These are phyloP conservation scores for Nakazawaea sp. DNA, from an alignment of 805 yeast genomes.

Conservation along the genomic window DNA sequence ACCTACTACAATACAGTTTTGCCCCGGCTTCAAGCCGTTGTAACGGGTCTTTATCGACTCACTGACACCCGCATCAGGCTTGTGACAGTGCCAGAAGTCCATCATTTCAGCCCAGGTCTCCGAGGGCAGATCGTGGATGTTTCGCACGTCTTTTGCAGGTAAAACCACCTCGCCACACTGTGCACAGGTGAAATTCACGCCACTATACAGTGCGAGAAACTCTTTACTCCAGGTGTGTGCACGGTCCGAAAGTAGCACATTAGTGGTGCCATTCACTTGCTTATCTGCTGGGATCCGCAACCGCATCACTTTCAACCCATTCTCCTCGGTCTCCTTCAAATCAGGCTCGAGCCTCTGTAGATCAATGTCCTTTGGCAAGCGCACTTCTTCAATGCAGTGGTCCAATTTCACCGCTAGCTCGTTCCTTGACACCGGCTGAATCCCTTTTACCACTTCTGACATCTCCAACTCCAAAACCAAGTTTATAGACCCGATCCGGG, in stretches of 20 bases:
- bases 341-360: too few species aligned
- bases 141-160: slow-evolving; percentile 22
- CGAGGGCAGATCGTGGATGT: slow-evolving; percentile 69
- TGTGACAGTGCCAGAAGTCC: slow-evolving; percentile 98
- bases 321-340: slow-evolving; percentile 1
- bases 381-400: too few species aligned
- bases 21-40: slow-evolving; percentile 37
- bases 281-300: too few species aligned
- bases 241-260: slow-evolving; percentile 7
- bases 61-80: slow-evolving; percentile 36
- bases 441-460: too few species aligned
- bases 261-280: too few species aligned
- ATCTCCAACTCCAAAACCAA: slow-evolving; percentile 12
- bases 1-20: slow-evolving; percentile 43
- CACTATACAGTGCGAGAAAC: neutral
- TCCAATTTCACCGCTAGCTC: too few species aligned
- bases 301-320: neutral
- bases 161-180: slow-evolving; percentile 24
- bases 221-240: slow-evolving; percentile 3
- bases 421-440: too few species aligned
- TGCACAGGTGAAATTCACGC: slow-evolving; percentile 21
- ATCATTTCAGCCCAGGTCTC: slow-evolving; percentile 91
- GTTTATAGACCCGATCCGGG: slow-evolving; percentile 12
- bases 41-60: slow-evolving; percentile 21
- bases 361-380: too few species aligned